A percentile compares a stretch with the other conserved stretches of the same genome.
These are phyloP conservation scores for Cyberlindnera mycetangii DNA, from an alignment of 805 yeast genomes.

Conservation along the genomic window DNA sequence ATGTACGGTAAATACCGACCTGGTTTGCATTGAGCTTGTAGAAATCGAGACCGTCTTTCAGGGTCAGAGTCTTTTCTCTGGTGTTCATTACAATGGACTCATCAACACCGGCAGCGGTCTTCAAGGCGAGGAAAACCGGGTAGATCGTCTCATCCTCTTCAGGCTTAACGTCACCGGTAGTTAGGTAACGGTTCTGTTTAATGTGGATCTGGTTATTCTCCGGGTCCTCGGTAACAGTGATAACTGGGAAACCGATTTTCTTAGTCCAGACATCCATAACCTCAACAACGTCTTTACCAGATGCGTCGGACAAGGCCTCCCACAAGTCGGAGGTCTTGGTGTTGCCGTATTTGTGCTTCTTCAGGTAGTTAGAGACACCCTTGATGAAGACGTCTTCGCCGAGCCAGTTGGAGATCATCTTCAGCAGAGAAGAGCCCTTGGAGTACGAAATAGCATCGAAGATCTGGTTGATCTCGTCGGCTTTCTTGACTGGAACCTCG, in stretches of 20 bases:
- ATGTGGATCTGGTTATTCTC: conserved; percentile 44
- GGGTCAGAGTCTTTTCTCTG: conserved; percentile 43
- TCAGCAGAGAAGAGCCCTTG: conserved; percentile 75
- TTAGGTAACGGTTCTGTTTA: conserved; percentile 70
- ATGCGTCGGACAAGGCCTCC: conserved; percentile 65
- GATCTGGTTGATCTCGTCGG: conserved; percentile 79
- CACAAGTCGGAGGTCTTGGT: conserved; percentile 76
- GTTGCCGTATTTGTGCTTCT: conserved; percentile 74
- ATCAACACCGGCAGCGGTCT: conserved; percentile 56
- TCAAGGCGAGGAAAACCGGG: conserved; percentile 68
- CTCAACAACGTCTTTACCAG: conserved; percentile 67
- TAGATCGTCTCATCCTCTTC: conserved; percentile 70
- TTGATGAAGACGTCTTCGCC: conserved; percentile 75
- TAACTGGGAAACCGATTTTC: conserved; percentile 73
- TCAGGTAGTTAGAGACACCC: conserved; percentile 77
- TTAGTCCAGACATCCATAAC: conserved; percentile 83
- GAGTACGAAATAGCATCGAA: conserved; percentile 82
- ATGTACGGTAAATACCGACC: conserved; percentile 73
- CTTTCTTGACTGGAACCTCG: conserved; percentile 76
- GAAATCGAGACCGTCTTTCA: conserved; percentile 45
- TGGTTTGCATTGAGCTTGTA: conserved; percentile 72
- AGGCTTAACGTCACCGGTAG: conserved; percentile 73
- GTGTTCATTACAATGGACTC: conserved; percentile 53
- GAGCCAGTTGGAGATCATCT: conserved; percentile 77
- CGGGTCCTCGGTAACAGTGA: conserved; percentile 59